Percentiles rank a stretch among this genome's conserved stretches.
phyloP scores from a whole-genome alignment of 202 grass and related monocot genomes.

The Hordeum pubiflorum region DNA sequence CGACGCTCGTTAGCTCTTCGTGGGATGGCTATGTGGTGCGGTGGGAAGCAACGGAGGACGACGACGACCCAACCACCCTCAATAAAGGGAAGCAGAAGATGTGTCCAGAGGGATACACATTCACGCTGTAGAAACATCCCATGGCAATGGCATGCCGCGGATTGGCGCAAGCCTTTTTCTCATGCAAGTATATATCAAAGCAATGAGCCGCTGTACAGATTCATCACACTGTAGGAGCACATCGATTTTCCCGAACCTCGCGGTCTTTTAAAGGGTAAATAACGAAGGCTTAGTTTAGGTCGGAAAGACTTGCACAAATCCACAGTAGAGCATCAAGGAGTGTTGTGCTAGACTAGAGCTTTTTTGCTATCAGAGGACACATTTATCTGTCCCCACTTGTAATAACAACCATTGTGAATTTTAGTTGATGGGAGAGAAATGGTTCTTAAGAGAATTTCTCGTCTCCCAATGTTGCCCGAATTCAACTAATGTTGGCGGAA shows the following conservation, averaged over 20 bases:
- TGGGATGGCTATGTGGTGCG: constrained; percentile 65
- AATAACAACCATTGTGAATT: not conserved
- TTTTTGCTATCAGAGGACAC: not conserved
- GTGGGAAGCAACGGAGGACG: constrained; percentile 50
- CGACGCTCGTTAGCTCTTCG: constrained; percentile 63
- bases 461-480: no score
- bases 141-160: no score
- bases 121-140: not conserved
- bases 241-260: not conserved
- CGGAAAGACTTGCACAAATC: not conserved
- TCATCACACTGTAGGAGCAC: not conserved
- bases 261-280: not conserved
- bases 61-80: constrained; percentile 12
- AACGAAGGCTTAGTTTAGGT: not conserved
- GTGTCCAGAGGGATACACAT: constrained; percentile 24
- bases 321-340: not conserved
- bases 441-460: no score
- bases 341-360: not conserved
- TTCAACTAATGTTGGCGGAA: no score
- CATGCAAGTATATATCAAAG: not conserved
- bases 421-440: no score
- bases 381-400: not conserved
- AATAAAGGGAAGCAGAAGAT: constrained; percentile 24
- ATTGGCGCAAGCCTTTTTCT: not conserved
- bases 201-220: not conserved